Conservation (phyloP, 352 stramenopile species). For the Phytopythium boreale region DNA sequence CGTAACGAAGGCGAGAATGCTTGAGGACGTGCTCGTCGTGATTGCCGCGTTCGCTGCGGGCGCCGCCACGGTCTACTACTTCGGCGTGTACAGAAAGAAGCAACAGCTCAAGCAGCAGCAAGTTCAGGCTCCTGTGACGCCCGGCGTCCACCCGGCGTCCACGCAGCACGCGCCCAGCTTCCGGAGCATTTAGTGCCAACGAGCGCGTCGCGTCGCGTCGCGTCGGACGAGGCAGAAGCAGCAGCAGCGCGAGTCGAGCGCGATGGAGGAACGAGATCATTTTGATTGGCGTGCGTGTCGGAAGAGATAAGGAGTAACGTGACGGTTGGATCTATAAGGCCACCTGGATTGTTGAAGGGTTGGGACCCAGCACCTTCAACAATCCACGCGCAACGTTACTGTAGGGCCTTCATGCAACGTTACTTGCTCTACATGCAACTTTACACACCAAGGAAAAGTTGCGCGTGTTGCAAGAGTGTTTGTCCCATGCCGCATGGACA, state of each 20-base stretch:
- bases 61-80: constrained; percentile 1
- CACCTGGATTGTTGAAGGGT: no score
- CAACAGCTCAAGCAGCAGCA: background rate
- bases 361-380: background rate
- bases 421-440: background rate
- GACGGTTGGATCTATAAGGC: background rate
- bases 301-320: background rate
- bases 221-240: background rate
- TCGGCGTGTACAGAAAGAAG: constrained; percentile 5
- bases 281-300: background rate
- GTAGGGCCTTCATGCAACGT: background rate
- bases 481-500: background rate
- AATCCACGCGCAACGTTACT: background rate
- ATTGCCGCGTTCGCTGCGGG: background rate
- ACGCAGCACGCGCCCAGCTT: constrained; percentile 4
- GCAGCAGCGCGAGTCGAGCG: background rate
- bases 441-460: background rate
- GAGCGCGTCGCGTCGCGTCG: no score
- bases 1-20: background rate
- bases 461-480: background rate
- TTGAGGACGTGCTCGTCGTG: constrained; percentile 1
- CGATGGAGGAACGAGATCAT: background rate
- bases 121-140: background rate
- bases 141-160: background rate
- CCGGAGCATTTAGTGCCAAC: background rate